These are phyloP conservation scores for Globisporangium uncinulatum DNA, from an alignment of 352 stramenopile species.

Conservation along the genomic window DNA sequence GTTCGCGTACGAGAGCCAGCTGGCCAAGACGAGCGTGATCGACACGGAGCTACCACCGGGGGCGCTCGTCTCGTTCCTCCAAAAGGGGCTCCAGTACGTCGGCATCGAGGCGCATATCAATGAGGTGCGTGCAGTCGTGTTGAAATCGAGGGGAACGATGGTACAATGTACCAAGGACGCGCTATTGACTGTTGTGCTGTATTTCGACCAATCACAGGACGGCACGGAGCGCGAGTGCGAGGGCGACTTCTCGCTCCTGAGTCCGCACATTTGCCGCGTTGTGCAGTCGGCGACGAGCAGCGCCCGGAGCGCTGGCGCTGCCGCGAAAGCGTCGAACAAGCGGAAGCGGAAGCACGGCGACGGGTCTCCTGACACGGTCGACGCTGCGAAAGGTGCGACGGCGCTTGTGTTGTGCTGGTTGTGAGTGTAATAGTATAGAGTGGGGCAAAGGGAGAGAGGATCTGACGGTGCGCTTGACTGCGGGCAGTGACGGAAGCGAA, in stretches of 20 bases:
- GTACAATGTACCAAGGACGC: conserved; percentile 4
- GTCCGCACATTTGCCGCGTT: conserved; percentile 87
- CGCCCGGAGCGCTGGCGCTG: conserved; percentile 28
- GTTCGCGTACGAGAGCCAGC: conserved; percentile 97
- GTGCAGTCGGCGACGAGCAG: conserved; percentile 72
- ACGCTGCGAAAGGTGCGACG: conserved; percentile 54
- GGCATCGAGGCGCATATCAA: conserved; percentile 90
- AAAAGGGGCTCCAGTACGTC: conserved; percentile 97
- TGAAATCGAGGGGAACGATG: too few relatives aligned
- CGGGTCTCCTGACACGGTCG: conserved; percentile 52
- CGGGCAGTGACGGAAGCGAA: conserved; percentile 42
- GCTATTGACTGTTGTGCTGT: not conserved
- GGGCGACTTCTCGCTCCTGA: conserved; percentile 90
- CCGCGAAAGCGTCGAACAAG: conserved; percentile 66
- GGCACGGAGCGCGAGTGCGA: conserved; percentile 82
- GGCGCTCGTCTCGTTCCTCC: conserved; percentile 96
- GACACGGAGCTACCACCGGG: conserved; percentile 93
- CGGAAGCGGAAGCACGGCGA: conserved; percentile 73
- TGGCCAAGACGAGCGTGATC: conserved; percentile 91
- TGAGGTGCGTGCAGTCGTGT: conserved; percentile 59
- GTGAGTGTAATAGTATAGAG: not conserved
- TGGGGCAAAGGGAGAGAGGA: too few relatives aligned
- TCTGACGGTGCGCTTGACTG: conserved; percentile 2
- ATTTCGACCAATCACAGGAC: conserved; percentile 39
- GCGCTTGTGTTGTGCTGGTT: not conserved